A percentile compares a stretch with the other conserved stretches of the same genome.
These are phyloP conservation scores for Echria macrotheca DNA, from an alignment of 495 filamentous ascomycete genomes.

Conservation along the genomic window DNA sequence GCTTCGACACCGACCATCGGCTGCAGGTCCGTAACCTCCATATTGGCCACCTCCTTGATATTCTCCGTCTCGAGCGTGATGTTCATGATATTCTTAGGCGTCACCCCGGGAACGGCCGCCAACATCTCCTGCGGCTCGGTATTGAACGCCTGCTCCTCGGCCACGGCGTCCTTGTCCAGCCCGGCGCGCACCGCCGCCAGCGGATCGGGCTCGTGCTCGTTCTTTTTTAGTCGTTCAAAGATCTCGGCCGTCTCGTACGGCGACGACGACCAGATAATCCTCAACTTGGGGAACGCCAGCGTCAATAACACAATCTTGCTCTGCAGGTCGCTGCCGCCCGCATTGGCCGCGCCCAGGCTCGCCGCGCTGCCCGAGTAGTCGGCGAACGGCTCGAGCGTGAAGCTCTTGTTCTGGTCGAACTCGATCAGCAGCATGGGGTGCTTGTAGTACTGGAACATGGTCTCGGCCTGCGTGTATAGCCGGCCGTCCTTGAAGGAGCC, in stretches of 20 bases:
- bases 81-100: slow-evolving; percentile 62
- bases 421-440: slow-evolving; percentile 90
- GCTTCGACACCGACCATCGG: slow-evolving; percentile 73
- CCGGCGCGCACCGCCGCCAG: slow-evolving; percentile 79
- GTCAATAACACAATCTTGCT: slow-evolving; percentile 89
- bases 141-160: slow-evolving; percentile 55
- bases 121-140: slow-evolving; percentile 79
- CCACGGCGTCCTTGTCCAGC: slow-evolving; percentile 55
- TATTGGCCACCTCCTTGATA: slow-evolving; percentile 80
- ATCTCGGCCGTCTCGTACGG: slow-evolving; percentile 98
- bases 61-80: slow-evolving; percentile 69
- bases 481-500: slow-evolving; percentile 85
- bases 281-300: slow-evolving; percentile 81
- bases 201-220: slow-evolving; percentile 84
- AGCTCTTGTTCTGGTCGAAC: slow-evolving; percentile 95
- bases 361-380: slow-evolving; percentile 65
- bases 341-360: slow-evolving; percentile 46
- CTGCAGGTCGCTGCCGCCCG: slow-evolving; percentile 67
- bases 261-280: slow-evolving; percentile 87
- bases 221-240: slow-evolving; percentile 86
- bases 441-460: slow-evolving; percentile 90
- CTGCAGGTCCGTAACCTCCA: slow-evolving; percentile 66
- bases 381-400: slow-evolving; percentile 90
- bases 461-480: slow-evolving; percentile 86
- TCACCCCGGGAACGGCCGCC: slow-evolving; percentile 78